These are phyloP conservation scores for Pistacia vera DNA, from an alignment of 345 rosid species.

Conservation along the genomic window DNA sequence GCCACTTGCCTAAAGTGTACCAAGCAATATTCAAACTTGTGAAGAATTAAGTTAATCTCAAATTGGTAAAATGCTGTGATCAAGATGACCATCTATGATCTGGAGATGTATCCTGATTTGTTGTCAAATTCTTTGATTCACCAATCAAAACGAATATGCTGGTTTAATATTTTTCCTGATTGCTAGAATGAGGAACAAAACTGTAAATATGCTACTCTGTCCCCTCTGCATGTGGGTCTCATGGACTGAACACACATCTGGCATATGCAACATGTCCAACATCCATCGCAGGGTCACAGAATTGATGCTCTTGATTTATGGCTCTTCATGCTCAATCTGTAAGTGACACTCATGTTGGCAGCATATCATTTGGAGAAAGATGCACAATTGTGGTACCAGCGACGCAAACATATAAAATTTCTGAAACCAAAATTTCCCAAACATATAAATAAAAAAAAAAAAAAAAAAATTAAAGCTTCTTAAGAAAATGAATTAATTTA, in stretches of 20 bases:
- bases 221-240: slow-evolving; percentile 8
- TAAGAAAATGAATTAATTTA: too few relatives aligned
- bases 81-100: slow-evolving; percentile 8
- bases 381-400: too few relatives aligned
- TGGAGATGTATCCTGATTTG: background rate
- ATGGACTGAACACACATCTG: slow-evolving; percentile 1
- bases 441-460: too few relatives aligned
- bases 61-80: slow-evolving; percentile 6
- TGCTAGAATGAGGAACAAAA: background rate
- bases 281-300: background rate
- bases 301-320: background rate
- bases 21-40: slow-evolving; percentile 6
- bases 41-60: background rate
- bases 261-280: slow-evolving; percentile 12
- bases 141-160: slow-evolving; percentile 7
- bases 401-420: too few relatives aligned
- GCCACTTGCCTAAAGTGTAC: background rate
- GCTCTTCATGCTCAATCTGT: background rate
- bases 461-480: too few relatives aligned
- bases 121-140: slow-evolving; percentile 10
- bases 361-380: too few relatives aligned
- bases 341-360: background rate
- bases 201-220: slow-evolving; percentile 1
- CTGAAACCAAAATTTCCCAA: too few relatives aligned
- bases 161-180: background rate